Evolutionary conservation across 805 yeast species (phyloP).

Genomic region (Hanseniaspora hatyaiensis): DNA sequence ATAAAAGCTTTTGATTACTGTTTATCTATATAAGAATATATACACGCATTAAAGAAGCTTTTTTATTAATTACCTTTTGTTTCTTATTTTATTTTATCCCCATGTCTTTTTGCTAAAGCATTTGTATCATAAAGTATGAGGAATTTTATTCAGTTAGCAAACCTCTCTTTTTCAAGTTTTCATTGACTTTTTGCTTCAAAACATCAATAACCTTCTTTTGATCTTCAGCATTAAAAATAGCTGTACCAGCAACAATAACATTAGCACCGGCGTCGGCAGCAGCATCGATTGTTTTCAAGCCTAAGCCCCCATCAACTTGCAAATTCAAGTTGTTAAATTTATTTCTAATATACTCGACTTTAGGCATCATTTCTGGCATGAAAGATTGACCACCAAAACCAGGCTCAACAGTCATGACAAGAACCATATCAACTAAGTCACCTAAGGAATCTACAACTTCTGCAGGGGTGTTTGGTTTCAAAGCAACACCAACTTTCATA

Average conservation of each 20-base stretch:
- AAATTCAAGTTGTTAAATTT: slow-evolving; percentile 71
- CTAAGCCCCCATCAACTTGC: slow-evolving; percentile 95
- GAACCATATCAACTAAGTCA: slow-evolving; percentile 78
- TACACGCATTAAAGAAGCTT: no score
- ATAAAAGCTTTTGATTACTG: no score
- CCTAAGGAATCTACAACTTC: slow-evolving; percentile 69
- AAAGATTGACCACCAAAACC: slow-evolving; percentile 98
- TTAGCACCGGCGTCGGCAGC: slow-evolving; percentile 98
- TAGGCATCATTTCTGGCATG: slow-evolving; percentile 93
- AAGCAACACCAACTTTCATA: slow-evolving; percentile 88
- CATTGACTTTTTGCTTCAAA: slow-evolving; percentile 52
- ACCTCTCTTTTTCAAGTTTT: slow-evolving; percentile 39
- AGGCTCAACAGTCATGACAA: slow-evolving; percentile 97
- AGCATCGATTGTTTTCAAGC: slow-evolving; percentile 65
- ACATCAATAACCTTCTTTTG: slow-evolving; percentile 64
- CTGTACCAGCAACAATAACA: slow-evolving; percentile 94
- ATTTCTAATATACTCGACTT: slow-evolving; percentile 64
- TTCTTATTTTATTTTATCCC: no score
- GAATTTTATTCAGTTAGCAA: slow-evolving; percentile 27
- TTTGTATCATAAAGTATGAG: no score
- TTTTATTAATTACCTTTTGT: slow-evolving; percentile 15
- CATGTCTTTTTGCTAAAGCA: no score
- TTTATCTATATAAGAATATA: no score
- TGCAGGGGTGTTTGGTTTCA: slow-evolving; percentile 86
- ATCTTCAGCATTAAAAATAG: slow-evolving; percentile 74